Evolutionary conservation across 73 alveolate genomes (phyloP), one percentile per base, ranked within the genome.

Genomic region (Paramecium pentaurelia): DNA sequence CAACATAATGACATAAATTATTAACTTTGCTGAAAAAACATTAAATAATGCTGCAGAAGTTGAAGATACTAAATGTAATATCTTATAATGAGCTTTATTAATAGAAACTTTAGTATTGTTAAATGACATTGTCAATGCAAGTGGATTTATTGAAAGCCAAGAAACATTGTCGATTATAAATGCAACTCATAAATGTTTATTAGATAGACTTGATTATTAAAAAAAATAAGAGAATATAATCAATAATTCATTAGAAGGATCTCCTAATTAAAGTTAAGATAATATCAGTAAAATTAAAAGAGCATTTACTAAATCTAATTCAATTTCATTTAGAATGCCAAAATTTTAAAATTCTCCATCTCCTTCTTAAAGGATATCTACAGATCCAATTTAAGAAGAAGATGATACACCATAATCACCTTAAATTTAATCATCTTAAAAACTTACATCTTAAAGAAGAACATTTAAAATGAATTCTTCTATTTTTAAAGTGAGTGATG

Each of bases 1-100:
- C 12, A 80, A 80, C 58, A 44, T 42, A 6, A 80, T 80, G 91
- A 80, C 71, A 6, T 42, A 32, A 49, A 80, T 80, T 25, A 80
- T 80, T 80, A 80, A 42, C 28, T 80, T 32, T 45, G 75, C 73
- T 49, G 91, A 80, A 80, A 80, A 80, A 44, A 44, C 58, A 45
- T 49, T 80, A 25, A 80, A 80, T 14, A 45, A 54, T 54, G 70
- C 27, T 27, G 71, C 32, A 8, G 91, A 18, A 3, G 68, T 38
- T 20, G 91, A 80, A 80, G 91, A 80, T 80, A 44, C 71, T 40
- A 80, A 80, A 80, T 80, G 91, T 80, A 80, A 64, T 64, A 64
- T 12, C 42, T 80, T 11, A 20, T 80, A 32, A 2, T 42, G 70
- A 54, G 70, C 70, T 54, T 54, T 54, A 54, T 27, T 42, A 40